Evolutionary conservation across 2,329 filamentous ascomycete species (phyloP).

Genomic region (Colletotrichum eremochloae): DNA sequence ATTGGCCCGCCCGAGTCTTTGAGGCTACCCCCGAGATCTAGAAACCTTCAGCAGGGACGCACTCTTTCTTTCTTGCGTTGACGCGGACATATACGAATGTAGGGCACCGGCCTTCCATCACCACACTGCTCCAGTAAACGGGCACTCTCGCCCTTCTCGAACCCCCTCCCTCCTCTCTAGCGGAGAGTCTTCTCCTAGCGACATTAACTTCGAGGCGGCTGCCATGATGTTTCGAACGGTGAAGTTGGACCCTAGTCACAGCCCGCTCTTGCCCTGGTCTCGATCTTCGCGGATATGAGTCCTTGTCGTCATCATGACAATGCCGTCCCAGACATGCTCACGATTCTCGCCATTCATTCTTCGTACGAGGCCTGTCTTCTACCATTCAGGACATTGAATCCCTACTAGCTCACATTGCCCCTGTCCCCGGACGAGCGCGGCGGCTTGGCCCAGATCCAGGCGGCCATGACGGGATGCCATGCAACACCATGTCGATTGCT

Average conservation of each 20-base stretch:
- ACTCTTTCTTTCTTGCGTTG: not conserved
- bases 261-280: not conserved
- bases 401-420: slow-evolving; percentile 17
- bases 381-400: slow-evolving; percentile 1
- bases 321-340: slow-evolving; percentile 17
- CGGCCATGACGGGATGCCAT: slow-evolving; percentile 18
- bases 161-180: not conserved
- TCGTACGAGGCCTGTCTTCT: not conserved
- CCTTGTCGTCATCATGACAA: slow-evolving; percentile 14
- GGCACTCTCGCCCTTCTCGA: slow-evolving; percentile 6
- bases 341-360: slow-evolving; percentile 3
- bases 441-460: slow-evolving; percentile 6
- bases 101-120: slow-evolving; percentile 16
- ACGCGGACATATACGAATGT: slow-evolving; percentile 1
- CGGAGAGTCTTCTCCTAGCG: not conserved
- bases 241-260: slow-evolving; percentile 22
- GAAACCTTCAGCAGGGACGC: slow-evolving; percentile 10
- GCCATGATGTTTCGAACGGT: slow-evolving; percentile 21
- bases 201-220: slow-evolving; percentile 17
- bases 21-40: not conserved
- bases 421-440: not conserved
- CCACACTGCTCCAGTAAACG: slow-evolving; percentile 15
- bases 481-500: slow-evolving; percentile 15
- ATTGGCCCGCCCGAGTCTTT: slow-evolving; percentile 12
- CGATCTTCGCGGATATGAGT: slow-evolving; percentile 19